Evolutionary conservation across 2,329 filamentous ascomycete species (phyloP), one percentile per base, ranked within the genome.

Genomic region (Colletotrichum tofieldiae): DNA sequence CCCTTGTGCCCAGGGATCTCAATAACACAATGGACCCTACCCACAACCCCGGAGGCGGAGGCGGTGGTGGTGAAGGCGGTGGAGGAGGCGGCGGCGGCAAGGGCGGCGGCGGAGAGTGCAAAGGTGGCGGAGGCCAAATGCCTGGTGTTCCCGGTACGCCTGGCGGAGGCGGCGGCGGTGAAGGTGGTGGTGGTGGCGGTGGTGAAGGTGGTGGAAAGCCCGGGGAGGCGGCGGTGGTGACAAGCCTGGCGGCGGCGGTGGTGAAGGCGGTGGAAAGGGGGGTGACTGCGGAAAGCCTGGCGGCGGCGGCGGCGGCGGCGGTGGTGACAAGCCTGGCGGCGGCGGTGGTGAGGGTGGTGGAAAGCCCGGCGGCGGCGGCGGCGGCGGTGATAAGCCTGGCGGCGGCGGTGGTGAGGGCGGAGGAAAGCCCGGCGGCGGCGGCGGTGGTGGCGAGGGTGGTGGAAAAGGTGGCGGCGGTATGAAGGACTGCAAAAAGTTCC

Each of bases 401-500:
- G 62, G 54, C 16, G 61, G 61, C 20, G 59, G 59, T 3, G 59
- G 51, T 14, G 66, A 51, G 23, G 23, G 23, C 23, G 23, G 23
- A 26, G 23, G 23, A 35, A 39, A 37, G 18, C 29, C 26, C 5
- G 62, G 54, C 16, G 61, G 61, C 26, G 59, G 29, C 29, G 29
- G 29, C 8, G 64, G 54, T 11, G 45, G 55, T 16, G 47, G 23
- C 1, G 45, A 45, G 37, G 65, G 49, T 11, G 66, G 55, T 16
- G 62, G 23, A 14, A 58, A 51, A 39, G 51, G 45, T 4, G 49
- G 43, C 20, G 35, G 20, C 11, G 45, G 65, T 16, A 11, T 69
- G 37, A 72, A 39, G n/a, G 39, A 72, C 1, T 72, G 70, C 59
- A 65, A 60, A 77, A 86, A 85, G 74, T 91, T 92, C 79, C 82